These are phyloP conservation scores for Phoma sp. DNA, from an alignment of 2,329 filamentous ascomycete genomes.

Conservation along the genomic window DNA sequence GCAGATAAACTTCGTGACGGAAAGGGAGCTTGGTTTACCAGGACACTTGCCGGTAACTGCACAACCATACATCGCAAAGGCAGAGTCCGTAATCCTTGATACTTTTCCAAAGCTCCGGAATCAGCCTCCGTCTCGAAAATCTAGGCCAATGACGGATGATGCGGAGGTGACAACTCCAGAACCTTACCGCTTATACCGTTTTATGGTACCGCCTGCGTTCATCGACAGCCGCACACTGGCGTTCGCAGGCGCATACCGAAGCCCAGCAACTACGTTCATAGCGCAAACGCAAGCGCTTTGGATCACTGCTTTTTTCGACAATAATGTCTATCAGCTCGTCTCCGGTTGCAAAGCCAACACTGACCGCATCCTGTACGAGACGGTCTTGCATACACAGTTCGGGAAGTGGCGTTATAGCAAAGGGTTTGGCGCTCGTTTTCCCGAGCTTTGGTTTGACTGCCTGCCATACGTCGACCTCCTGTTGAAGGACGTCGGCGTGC, in stretches of 20 bases:
- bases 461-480: constrained; percentile 42
- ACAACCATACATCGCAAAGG: constrained; percentile 32
- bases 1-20: constrained; percentile 58
- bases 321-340: constrained; percentile 48
- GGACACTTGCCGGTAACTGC: constrained; percentile 15
- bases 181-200: constrained; percentile 56
- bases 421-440: constrained; percentile 38
- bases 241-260: constrained; percentile 51
- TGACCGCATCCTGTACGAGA: constrained; percentile 33
- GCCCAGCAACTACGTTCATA: constrained; percentile 46
- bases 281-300: constrained; percentile 52
- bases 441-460: constrained; percentile 41
- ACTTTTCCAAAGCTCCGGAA: constrained; percentile 62
- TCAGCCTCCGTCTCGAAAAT: constrained; percentile 53
- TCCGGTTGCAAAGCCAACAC: background rate
- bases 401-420: constrained; percentile 40
- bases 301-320: constrained; percentile 69
- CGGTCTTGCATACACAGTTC: constrained; percentile 41
- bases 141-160: constrained; percentile 17
- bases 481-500: constrained; percentile 34
- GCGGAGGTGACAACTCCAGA: constrained; percentile 11
- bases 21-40: constrained; percentile 36
- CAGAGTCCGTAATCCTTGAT: constrained; percentile 61
- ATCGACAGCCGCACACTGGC: constrained; percentile 47
- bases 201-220: constrained; percentile 50